phyloP scores from a whole-genome alignment of 2,329 filamentous ascomycete species.

The Taxawa tesnikishii region DNA sequence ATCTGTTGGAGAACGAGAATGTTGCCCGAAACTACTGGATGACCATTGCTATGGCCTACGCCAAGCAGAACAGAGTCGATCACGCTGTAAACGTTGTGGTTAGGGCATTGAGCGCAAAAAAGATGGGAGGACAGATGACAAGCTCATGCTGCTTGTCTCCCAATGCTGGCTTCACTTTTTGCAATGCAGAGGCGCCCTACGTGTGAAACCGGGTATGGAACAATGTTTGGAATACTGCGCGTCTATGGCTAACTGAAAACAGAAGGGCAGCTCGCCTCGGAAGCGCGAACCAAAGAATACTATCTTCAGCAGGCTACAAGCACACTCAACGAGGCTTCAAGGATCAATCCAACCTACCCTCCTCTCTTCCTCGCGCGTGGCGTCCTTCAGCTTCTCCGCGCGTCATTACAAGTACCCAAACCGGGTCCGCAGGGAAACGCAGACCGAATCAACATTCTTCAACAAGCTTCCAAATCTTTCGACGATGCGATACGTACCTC shows the following conservation, averaged over 20 bases:
- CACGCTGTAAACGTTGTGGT: conserved; percentile 61
- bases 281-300: conserved; percentile 82
- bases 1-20: conserved; percentile 85
- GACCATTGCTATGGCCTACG: conserved; percentile 92
- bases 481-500: conserved; percentile 85
- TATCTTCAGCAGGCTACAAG: conserved; percentile 85
- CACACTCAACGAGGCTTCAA: conserved; percentile 87
- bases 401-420: conserved; percentile 72
- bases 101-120: conserved; percentile 60
- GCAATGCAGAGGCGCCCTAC: conserved; percentile 72
- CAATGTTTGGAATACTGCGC: too few species aligned
- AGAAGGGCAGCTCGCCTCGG: conserved; percentile 42
- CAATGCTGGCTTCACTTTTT: conserved; percentile 85
- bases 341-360: conserved; percentile 84
- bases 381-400: conserved; percentile 75
- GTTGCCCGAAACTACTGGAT: conserved; percentile 93
- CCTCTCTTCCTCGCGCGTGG: conserved; percentile 85
- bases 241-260: background rate
- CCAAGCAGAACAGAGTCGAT: conserved; percentile 88
- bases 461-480: conserved; percentile 81
- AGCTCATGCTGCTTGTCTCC: conserved; percentile 70
- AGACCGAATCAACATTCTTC: conserved; percentile 66
- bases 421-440: conserved; percentile 51
- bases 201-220: conserved; percentile 44
- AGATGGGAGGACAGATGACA: conserved; percentile 58